Conservation (phyloP, 2,329 filamentous ascomycete species). For the Arthrobotrys conoides region DNA sequence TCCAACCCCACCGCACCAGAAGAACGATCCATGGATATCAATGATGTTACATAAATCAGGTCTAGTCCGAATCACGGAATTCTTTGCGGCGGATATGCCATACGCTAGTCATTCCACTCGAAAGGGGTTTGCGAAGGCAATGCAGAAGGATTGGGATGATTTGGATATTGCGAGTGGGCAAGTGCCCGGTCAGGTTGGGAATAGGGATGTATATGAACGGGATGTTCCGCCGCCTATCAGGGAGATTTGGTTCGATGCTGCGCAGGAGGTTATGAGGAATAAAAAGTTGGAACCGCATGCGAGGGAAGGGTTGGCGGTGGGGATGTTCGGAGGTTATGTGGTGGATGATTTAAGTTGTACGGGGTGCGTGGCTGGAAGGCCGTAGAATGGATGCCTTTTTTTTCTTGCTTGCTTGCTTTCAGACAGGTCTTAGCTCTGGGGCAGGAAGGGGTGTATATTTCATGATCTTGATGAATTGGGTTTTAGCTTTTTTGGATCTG, state of each 20-base stretch:
- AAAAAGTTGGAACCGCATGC: constrained; percentile 62
- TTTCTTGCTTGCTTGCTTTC: too few relatives aligned
- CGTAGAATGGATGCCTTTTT: neutral
- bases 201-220: constrained; percentile 41
- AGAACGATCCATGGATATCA: constrained; percentile 63
- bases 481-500: constrained; percentile 1
- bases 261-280: constrained; percentile 62
- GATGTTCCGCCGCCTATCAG: constrained; percentile 62
- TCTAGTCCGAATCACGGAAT: constrained; percentile 63
- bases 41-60: constrained; percentile 63
- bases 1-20: constrained; percentile 64
- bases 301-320: constrained; percentile 60
- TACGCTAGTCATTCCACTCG: constrained; percentile 59
- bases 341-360: constrained; percentile 53
- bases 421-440: too few relatives aligned
- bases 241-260: constrained; percentile 64
- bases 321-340: constrained; percentile 54
- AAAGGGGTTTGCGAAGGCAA: constrained; percentile 64
- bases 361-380: constrained; percentile 34
- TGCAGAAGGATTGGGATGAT: constrained; percentile 64
- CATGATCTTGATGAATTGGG: constrained; percentile 19
- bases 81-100: constrained; percentile 63
- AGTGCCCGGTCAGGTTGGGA: constrained; percentile 32
- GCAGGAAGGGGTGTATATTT: neutral
- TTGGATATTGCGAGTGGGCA: constrained; percentile 35